Evolutionary conservation across 148 eudicot species (phyloP).

Genomic region (Amaranthus hypochondriacus): DNA sequence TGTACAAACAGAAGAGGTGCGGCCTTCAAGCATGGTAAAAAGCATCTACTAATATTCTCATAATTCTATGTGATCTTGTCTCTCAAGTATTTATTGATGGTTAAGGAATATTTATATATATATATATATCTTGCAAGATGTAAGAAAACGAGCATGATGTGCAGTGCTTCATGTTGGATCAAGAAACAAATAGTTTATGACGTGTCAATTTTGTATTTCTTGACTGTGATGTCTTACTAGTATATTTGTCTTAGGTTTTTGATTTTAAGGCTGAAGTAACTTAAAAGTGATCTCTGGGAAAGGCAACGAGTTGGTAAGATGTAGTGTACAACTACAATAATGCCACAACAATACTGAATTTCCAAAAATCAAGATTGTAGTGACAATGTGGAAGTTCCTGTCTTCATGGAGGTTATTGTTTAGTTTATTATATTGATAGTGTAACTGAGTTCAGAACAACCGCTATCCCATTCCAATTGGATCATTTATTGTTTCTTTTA

Average conservation of each 20-base stretch:
- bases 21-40: constrained; percentile 35
- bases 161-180: neutral
- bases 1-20: constrained; percentile 46
- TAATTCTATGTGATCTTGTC: neutral
- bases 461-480: neutral
- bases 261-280: neutral
- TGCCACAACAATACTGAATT: too few relatives aligned
- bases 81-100: neutral
- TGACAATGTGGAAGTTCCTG: neutral
- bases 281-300: neutral
- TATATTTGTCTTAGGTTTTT: neutral
- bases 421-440: neutral
- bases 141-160: neutral
- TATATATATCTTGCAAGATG: neutral
- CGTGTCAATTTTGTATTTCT: neutral
- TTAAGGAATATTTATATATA: neutral
- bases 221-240: neutral
- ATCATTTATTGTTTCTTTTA: neutral
- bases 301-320: neutral
- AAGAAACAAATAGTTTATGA: neutral
- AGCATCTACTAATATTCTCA: constrained; percentile 1
- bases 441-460: neutral
- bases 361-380: neutral
- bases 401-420: neutral
- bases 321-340: neutral